phyloP scores from a whole-genome alignment of 257 asterid species.

The Voacanga thouarsii region DNA sequence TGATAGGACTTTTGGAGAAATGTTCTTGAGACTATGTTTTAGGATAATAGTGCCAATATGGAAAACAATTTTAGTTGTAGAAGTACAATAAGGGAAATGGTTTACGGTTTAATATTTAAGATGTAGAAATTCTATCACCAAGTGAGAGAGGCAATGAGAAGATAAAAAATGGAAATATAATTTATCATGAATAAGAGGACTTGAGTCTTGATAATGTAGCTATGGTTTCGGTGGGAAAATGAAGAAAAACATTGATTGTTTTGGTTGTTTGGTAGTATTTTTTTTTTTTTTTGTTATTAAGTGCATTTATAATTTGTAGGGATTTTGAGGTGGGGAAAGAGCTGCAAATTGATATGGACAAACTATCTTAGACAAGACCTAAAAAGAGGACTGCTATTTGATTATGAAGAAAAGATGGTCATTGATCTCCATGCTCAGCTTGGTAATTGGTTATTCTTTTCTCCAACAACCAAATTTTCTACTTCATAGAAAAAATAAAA shows the following conservation, averaged over 20 bases:
- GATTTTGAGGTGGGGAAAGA: slow-evolving; percentile 87
- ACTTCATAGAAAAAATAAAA: neutral
- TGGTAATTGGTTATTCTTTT: slow-evolving; percentile 65
- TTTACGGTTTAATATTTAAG: neutral
- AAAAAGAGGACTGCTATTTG: slow-evolving; percentile 86
- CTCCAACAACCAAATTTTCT: neutral
- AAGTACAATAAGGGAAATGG: neutral
- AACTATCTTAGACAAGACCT: slow-evolving; percentile 90
- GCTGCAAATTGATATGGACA: slow-evolving; percentile 94
- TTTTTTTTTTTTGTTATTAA: neutral
- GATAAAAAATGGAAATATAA: neutral
- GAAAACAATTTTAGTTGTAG: neutral
- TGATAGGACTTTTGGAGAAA: neutral
- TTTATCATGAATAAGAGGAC: neutral
- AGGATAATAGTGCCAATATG: neutral
- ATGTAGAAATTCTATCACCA: neutral
- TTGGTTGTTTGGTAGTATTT: neutral
- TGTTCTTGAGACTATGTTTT: neutral
- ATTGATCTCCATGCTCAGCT: slow-evolving; percentile 98
- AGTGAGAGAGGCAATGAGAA: neutral
- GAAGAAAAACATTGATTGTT: neutral
- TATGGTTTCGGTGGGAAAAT: neutral
- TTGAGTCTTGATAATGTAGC: neutral
- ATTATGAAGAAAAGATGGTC: slow-evolving; percentile 82
- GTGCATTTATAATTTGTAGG: slow-evolving; percentile 35